A percentile compares a stretch with the other conserved stretches of the same genome.
Evolutionary conservation across 2,329 filamentous ascomycete species (phyloP).

Genomic region (Fusarium hainanense): DNA sequence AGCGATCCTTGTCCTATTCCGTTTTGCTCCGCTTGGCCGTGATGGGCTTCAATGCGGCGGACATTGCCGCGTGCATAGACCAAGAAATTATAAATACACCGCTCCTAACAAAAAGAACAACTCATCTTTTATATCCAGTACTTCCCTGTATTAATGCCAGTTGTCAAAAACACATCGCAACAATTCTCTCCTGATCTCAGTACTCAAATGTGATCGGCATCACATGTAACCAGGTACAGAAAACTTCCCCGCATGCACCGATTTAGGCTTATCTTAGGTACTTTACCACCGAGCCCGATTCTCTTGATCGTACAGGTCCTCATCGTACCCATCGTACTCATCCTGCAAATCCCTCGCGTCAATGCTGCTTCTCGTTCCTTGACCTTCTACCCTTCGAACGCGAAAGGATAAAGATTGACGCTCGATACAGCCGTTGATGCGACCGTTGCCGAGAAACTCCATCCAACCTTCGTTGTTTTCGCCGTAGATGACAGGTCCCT

Average conservation of each 20-base stretch:
- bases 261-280: neutral
- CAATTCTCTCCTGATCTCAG: neutral
- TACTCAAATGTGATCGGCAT: slow-evolving; percentile 6
- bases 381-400: slow-evolving; percentile 39
- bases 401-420: slow-evolving; percentile 46
- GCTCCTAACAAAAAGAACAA: neutral
- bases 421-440: slow-evolving; percentile 49
- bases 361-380: slow-evolving; percentile 48
- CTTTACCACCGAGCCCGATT: slow-evolving; percentile 36
- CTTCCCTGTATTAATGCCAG: neutral
- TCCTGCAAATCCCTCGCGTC: slow-evolving; percentile 41
- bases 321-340: slow-evolving; percentile 48
- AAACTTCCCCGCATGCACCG: slow-evolving; percentile 2
- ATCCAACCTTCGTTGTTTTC: slow-evolving; percentile 48
- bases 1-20: slow-evolving; percentile 21
- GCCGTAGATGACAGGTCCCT: slow-evolving; percentile 46
- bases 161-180: neutral
- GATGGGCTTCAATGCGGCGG: slow-evolving; percentile 11
- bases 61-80: slow-evolving; percentile 27
- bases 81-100: neutral
- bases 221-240: slow-evolving; percentile 10
- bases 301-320: slow-evolving; percentile 46
- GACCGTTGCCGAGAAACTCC: slow-evolving; percentile 53
- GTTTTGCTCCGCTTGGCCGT: slow-evolving; percentile 28
- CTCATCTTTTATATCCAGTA: neutral